phyloP scores from a whole-genome alignment of 306 rosid species.

The Calophaca sinica region DNA sequence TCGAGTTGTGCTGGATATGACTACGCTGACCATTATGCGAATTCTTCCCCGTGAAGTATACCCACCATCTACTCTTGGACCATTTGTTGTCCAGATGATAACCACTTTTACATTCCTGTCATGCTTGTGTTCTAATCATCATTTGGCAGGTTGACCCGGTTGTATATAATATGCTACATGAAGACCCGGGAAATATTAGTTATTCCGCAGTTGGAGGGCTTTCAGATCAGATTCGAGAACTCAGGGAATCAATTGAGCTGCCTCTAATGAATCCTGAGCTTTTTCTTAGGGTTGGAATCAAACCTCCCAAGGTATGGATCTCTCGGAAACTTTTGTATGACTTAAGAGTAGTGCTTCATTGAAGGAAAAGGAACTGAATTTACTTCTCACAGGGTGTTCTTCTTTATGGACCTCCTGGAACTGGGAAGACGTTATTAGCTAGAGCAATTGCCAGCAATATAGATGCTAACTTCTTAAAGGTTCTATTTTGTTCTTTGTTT shows the following conservation, averaged over 20 bases:
- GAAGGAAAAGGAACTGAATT: background rate
- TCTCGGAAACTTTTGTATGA: background rate
- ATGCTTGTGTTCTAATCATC: background rate
- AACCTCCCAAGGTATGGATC: conserved; percentile 74
- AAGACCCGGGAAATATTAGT: conserved; percentile 85
- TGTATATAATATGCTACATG: conserved; percentile 80
- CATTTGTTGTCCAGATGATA: background rate
- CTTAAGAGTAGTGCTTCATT: background rate
- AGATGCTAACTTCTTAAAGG: conserved; percentile 87
- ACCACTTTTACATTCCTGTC: background rate
- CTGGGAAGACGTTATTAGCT: conserved; percentile 83
- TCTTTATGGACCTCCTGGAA: conserved; percentile 96
- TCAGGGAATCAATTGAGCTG: conserved; percentile 78
- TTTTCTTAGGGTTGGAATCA: conserved; percentile 81
- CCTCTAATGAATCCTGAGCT: conserved; percentile 93
- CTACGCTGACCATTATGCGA: conserved; percentile 73
- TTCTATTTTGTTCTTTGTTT: background rate
- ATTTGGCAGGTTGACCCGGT: conserved; percentile 70
- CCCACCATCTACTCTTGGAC: background rate
- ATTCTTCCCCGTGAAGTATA: conserved; percentile 83
- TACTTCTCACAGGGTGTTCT: conserved; percentile 71
- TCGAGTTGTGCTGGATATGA: conserved; percentile 76
- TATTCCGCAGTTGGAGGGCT: conserved; percentile 91
- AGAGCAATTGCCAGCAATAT: conserved; percentile 92
- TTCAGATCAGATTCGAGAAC: conserved; percentile 81